A percentile compares a stretch with the other conserved stretches of the same genome.
These are phyloP conservation scores for Fragilaria radians DNA, from an alignment of 108 stramenopile genomes.

Conservation along the genomic window DNA sequence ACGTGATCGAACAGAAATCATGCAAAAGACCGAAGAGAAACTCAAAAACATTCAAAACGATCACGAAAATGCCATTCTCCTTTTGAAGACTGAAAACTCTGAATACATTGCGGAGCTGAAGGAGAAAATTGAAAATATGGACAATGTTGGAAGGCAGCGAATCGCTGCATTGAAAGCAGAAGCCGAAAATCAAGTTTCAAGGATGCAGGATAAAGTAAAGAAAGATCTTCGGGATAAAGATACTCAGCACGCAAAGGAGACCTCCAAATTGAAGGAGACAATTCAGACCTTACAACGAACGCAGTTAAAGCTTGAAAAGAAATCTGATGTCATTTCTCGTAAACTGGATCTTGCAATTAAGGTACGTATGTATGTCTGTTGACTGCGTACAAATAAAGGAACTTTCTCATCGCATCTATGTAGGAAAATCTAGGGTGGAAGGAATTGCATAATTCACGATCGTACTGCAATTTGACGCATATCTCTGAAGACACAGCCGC, in stretches of 20 bases:
- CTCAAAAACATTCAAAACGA: not conserved
- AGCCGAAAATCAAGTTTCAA: slow-evolving; percentile 4
- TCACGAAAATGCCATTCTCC: not conserved
- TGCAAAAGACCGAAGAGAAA: slow-evolving; percentile 1
- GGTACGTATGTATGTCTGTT: not conserved
- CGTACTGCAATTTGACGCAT: slow-evolving; percentile 12
- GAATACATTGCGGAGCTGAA: slow-evolving; percentile 7
- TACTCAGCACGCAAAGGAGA: not conserved
- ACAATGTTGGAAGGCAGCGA: not conserved
- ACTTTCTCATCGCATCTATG: not conserved
- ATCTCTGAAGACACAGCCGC: slow-evolving; percentile 6
- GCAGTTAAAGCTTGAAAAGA: not conserved
- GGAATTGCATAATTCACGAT: not conserved
- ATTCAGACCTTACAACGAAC: not conserved
- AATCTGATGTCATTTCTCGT: not conserved
- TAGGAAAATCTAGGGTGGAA: slow-evolving; percentile 5
- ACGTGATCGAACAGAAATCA: not conserved
- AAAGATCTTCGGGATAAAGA: not conserved
- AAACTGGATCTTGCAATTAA: not conserved
- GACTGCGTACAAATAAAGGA: not conserved
- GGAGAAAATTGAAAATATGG: slow-evolving; percentile 7
- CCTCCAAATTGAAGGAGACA: not conserved
- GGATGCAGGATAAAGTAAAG: slow-evolving; percentile 10
- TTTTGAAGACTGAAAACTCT: slow-evolving; percentile 7
- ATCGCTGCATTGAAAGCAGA: slow-evolving; percentile 3